phyloP scores from a whole-genome alignment of 192 early-diverging fungal species.

The Backusella macrospora region DNA sequence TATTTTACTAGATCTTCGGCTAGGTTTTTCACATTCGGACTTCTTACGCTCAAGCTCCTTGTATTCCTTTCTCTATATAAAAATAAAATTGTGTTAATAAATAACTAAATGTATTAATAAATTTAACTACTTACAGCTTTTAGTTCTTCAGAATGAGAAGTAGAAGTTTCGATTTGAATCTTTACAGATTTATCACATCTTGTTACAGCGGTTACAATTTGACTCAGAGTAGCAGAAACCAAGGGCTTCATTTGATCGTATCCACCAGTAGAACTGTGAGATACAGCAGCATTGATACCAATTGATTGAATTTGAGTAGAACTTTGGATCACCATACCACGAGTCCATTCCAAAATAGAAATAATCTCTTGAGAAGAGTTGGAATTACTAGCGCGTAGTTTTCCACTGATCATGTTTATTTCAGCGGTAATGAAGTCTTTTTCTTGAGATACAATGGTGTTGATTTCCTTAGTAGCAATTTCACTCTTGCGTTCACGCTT shows the following conservation, averaged over 20 bases:
- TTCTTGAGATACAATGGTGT: background rate
- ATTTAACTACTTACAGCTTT: background rate
- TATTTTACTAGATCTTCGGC: background rate
- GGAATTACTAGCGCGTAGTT: background rate
- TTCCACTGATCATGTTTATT: background rate
- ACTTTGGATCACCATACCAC: constrained; percentile 19
- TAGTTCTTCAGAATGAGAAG: background rate
- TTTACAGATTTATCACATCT: background rate
- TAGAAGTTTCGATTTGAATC: background rate
- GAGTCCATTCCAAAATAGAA: constrained; percentile 14
- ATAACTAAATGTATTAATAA: too few relatives aligned
- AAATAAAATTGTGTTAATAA: too few relatives aligned
- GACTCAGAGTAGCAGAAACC: constrained; percentile 2
- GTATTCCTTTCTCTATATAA: background rate
- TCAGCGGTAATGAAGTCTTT: constrained; percentile 2
- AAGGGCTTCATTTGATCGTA: constrained; percentile 16
- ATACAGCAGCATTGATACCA: constrained; percentile 14
- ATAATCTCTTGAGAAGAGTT: background rate
- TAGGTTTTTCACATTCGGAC: background rate
- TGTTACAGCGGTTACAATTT: background rate
- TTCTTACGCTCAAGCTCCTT: background rate
- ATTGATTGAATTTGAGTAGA: constrained; percentile 20
- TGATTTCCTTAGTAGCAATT: constrained; percentile 12
- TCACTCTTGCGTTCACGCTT: constrained; percentile 5
- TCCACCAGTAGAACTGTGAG: background rate